phyloP scores from a whole-genome alignment of 2,329 filamentous ascomycete species.

The Ciborinia camelliae region DNA sequence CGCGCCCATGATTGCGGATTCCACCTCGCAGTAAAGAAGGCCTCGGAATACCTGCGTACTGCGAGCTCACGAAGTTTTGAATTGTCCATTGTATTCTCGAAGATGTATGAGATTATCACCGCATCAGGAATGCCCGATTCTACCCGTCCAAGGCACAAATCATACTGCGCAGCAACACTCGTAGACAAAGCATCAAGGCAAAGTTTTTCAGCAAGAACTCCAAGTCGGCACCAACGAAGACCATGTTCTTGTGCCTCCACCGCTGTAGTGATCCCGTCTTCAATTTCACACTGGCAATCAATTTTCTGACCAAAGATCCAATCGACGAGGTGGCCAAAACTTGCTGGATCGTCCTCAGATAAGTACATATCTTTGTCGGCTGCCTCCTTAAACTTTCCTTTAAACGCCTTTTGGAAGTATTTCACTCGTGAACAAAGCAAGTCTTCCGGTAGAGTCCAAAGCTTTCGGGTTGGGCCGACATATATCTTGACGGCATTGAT shows the following conservation, averaged over 20 bases:
- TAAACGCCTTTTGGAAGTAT: slow-evolving; percentile 18
- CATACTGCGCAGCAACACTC: background rate
- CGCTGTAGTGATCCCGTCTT: background rate
- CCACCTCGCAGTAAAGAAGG: background rate
- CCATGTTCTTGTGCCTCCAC: background rate
- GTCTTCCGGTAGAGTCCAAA: slow-evolving; percentile 13
- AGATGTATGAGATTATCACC: background rate
- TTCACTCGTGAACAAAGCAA: slow-evolving; percentile 7
- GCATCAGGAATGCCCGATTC: background rate
- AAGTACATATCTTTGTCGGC: background rate
- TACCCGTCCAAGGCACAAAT: background rate
- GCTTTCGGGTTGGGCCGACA: background rate
- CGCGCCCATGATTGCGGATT: background rate
- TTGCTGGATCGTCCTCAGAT: background rate
- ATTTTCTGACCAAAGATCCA: background rate
- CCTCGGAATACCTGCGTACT: background rate
- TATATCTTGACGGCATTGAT: background rate
- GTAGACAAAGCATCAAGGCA: background rate
- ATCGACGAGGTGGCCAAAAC: background rate
- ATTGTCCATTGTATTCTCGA: background rate
- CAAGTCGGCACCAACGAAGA: background rate
- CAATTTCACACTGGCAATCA: background rate
- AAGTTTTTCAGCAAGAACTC: background rate
- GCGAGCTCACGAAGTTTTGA: background rate
- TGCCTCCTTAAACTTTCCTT: background rate